These are phyloP conservation scores for Scedosporium aurantiacum DNA, from an alignment of 2,329 filamentous ascomycete genomes.

Conservation along the genomic window DNA sequence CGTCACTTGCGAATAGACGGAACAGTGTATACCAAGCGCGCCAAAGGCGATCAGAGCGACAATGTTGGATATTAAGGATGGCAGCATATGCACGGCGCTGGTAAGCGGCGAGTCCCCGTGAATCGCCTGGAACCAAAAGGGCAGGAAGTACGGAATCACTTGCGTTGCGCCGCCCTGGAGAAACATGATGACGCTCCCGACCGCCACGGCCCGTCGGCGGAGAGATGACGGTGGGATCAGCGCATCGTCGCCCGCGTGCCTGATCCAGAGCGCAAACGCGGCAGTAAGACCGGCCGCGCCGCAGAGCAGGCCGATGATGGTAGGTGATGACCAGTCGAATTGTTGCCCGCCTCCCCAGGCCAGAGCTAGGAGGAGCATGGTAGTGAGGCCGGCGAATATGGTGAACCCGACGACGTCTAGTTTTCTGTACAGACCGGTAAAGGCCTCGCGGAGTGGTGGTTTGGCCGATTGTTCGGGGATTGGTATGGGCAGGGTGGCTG, in stretches of 20 bases:
- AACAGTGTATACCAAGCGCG: neutral
- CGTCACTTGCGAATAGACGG: no score
- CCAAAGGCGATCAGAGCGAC: conserved; percentile 7
- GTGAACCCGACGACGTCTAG: conserved; percentile 18
- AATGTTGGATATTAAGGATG: conserved; percentile 13
- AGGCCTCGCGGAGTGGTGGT: conserved; percentile 13
- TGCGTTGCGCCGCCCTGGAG: conserved; percentile 23
- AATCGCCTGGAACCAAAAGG: conserved; percentile 36
- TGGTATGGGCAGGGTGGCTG: neutral
- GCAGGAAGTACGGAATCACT: conserved; percentile 25
- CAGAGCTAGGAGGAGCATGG: conserved; percentile 37
- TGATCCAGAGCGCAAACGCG: conserved; percentile 21
- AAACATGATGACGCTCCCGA: conserved; percentile 20
- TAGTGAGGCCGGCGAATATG: conserved; percentile 24
- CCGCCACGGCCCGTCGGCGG: conserved; percentile 24
- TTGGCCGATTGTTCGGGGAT: neutral
- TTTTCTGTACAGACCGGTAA: neutral
- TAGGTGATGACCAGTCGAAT: conserved; percentile 17
- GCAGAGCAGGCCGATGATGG: conserved; percentile 25
- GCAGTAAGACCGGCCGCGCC: conserved; percentile 18
- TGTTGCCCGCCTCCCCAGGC: conserved; percentile 33
- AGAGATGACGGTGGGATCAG: conserved; percentile 30
- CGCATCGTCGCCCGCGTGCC: conserved; percentile 21
- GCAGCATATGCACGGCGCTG: conserved; percentile 17
- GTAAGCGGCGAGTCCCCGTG: conserved; percentile 20